Evolutionary conservation across 306 rosid species (phyloP).

Genomic region (Erythrophleum fordii): DNA sequence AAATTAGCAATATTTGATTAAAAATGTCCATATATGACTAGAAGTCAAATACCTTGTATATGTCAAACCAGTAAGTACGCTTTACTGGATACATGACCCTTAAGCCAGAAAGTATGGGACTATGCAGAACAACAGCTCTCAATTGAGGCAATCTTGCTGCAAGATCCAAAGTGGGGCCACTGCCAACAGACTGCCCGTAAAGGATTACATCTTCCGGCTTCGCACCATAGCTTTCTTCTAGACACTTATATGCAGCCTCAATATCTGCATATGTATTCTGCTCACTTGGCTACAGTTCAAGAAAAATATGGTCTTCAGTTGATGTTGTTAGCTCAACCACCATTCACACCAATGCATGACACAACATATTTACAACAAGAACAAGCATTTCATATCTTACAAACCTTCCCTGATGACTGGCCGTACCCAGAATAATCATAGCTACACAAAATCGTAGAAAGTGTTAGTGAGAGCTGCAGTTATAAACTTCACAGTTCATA

Average conservation of each 20-base stretch:
- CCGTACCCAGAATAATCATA: conserved; percentile 97
- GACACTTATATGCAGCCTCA: conserved; percentile 90
- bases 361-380: not conserved
- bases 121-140: conserved; percentile 89
- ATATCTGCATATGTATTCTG: conserved; percentile 95
- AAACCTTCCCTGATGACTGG: conserved; percentile 94
- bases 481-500: not conserved
- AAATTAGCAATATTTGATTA: conserved; percentile 2
- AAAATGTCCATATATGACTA: not conserved
- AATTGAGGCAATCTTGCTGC: conserved; percentile 82
- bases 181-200: conserved; percentile 95
- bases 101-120: conserved; percentile 94
- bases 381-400: conserved; percentile 41
- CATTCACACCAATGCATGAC: conserved; percentile 2
- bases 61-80: conserved; percentile 93
- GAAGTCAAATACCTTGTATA: conserved; percentile 70
- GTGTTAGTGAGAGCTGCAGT: conserved; percentile 23
- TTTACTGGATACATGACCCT: conserved; percentile 97
- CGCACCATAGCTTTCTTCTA: conserved; percentile 86
- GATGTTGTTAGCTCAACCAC: conserved; percentile 35
- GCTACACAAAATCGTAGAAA: conserved; percentile 55
- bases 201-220: conserved; percentile 89
- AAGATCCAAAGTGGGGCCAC: conserved; percentile 95
- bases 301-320: conserved; percentile 39
- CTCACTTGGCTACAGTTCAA: conserved; percentile 82